phyloP scores from a whole-genome alignment of 73 alveolate species.

The Symbiodinium natans region DNA sequence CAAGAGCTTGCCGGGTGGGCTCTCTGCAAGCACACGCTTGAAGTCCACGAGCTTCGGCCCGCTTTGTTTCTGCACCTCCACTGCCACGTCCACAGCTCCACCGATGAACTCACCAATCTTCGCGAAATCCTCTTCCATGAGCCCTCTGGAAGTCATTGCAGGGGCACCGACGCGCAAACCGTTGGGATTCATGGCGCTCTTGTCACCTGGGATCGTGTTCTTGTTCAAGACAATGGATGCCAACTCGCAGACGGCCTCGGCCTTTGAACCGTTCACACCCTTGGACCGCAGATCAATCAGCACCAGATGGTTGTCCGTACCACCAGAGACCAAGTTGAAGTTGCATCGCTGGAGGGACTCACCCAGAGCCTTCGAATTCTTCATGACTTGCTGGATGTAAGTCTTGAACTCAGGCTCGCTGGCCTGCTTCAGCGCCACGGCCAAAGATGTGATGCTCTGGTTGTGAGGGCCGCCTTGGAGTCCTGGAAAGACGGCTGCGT shows the following conservation, averaged over 20 bases:
- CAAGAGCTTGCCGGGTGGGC: conserved; percentile 82
- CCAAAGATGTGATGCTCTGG: conserved; percentile 98
- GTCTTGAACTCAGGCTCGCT: conserved; percentile 94
- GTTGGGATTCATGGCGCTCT: conserved; percentile 97
- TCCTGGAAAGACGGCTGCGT: conserved; percentile 47
- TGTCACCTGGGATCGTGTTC: conserved; percentile 98
- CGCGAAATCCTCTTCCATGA: conserved; percentile 83
- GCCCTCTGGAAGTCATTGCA: conserved; percentile 98
- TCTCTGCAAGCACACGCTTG: conserved; percentile 56
- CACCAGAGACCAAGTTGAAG: conserved; percentile 96
- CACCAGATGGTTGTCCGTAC: conserved; percentile 97
- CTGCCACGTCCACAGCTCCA: conserved; percentile 89
- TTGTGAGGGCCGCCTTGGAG: conserved; percentile 99
- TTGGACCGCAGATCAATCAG: conserved; percentile 96
- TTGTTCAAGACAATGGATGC: conserved; percentile 97
- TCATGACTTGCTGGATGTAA: conserved; percentile 83
- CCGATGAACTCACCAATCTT: conserved; percentile 82
- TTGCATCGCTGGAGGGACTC: conserved; percentile 95
- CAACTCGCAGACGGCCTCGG: conserved; percentile 97
- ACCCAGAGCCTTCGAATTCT: conserved; percentile 92
- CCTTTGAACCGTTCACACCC: conserved; percentile 97
- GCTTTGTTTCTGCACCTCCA: conserved; percentile 82
- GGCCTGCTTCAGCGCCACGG: conserved; percentile 97
- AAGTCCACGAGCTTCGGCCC: conserved; percentile 94
- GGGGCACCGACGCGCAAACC: conserved; percentile 99